A percentile compares a stretch with the other conserved stretches of the same genome.
These are phyloP conservation scores for Syzygium malaccense DNA, from an alignment of 441 rosid genomes.

Conservation along the genomic window DNA sequence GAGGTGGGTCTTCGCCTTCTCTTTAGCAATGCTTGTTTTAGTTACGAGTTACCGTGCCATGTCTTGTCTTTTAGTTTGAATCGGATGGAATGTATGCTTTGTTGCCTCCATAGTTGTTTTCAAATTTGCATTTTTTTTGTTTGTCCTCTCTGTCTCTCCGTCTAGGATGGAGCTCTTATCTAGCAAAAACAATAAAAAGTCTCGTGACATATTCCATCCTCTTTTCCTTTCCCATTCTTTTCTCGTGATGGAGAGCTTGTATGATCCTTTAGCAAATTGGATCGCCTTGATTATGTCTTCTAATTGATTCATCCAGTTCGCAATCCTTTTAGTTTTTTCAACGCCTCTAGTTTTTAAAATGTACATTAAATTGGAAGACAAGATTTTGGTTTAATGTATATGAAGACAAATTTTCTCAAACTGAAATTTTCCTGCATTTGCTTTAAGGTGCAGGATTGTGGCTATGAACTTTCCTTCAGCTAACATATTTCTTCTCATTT, in stretches of 20 bases:
- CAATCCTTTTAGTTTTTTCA: background rate
- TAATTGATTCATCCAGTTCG: background rate
- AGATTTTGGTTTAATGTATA: background rate
- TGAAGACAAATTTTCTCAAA: background rate
- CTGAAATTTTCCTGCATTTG: background rate
- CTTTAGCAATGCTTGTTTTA: background rate
- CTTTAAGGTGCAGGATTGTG: background rate
- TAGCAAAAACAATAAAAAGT: background rate
- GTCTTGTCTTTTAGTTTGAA: background rate
- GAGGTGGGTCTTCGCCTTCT: slow-evolving; percentile 31
- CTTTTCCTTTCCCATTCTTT: background rate
- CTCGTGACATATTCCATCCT: background rate
- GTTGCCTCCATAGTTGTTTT: background rate
- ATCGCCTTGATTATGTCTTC: background rate
- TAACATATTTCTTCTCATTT: background rate
- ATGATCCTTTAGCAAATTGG: background rate
- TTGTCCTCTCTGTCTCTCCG: background rate
- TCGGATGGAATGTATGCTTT: background rate
- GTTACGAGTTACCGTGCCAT: background rate
- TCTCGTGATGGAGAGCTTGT: background rate
- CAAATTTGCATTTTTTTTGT: background rate
- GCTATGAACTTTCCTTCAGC: background rate
- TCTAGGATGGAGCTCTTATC: background rate
- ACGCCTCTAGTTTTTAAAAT: background rate
- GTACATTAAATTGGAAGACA: background rate